phyloP scores from a whole-genome alignment of 805 yeast genomes.

The Hanseniaspora valbyensis region DNA sequence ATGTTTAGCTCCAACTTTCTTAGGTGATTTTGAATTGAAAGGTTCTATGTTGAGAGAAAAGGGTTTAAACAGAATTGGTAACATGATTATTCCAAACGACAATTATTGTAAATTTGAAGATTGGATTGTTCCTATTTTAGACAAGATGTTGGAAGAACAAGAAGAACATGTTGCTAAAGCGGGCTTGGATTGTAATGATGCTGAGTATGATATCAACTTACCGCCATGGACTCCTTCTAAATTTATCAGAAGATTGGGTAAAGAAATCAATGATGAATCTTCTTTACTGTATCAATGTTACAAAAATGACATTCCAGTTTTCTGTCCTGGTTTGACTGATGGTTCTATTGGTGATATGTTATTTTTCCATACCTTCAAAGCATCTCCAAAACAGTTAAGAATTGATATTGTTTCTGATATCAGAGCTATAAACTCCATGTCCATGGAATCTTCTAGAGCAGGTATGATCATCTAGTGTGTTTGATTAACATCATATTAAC shows the following conservation, averaged over 20 bases:
- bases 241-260: constrained; percentile 84
- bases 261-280: constrained; percentile 86
- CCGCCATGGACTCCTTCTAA: constrained; percentile 87
- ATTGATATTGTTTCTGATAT: constrained; percentile 91
- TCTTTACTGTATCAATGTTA: constrained; percentile 97
- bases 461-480: constrained; percentile 97
- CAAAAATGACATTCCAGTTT: constrained; percentile 88
- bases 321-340: constrained; percentile 96
- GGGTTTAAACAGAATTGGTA: constrained; percentile 97
- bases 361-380: constrained; percentile 93
- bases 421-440: constrained; percentile 78
- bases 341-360: constrained; percentile 99
- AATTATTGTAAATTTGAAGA: constrained; percentile 96
- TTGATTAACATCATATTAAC: constrained; percentile 90
- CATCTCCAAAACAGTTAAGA: constrained; percentile 80
- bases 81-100: constrained; percentile 91
- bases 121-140: constrained; percentile 94
- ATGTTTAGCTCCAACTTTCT: constrained; percentile 88
- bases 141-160: constrained; percentile 79
- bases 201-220: constrained; percentile 35
- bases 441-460: constrained; percentile 88
- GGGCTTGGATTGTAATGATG: constrained; percentile 49
- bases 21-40: constrained; percentile 79
- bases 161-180: constrained; percentile 47
- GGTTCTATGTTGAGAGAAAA: constrained; percentile 80